These are phyloP conservation scores for Filobasidium wieringae DNA, from an alignment of 768 basidiomycete genomes.

Conservation along the genomic window DNA sequence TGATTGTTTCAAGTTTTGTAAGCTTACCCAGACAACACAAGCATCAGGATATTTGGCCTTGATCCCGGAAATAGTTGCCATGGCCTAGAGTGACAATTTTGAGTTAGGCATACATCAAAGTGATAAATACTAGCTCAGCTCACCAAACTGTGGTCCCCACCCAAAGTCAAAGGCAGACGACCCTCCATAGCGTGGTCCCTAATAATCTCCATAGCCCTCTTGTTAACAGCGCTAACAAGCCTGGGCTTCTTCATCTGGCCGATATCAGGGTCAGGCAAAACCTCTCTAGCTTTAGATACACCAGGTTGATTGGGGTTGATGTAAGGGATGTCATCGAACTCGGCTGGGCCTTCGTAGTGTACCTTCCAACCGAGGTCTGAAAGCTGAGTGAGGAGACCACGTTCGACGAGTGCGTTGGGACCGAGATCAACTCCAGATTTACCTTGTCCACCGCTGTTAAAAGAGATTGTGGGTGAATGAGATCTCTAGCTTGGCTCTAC, in stretches of 20 bases:
- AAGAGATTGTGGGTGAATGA: neutral
- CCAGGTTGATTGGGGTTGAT: conserved; percentile 22
- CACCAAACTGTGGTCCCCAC: conserved; percentile 91
- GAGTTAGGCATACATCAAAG: too few species aligned
- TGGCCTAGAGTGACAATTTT: conserved; percentile 44
- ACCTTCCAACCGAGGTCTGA: conserved; percentile 75
- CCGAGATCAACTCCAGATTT: conserved; percentile 31
- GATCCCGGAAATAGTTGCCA: conserved; percentile 91
- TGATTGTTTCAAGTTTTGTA: neutral
- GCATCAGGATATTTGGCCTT: conserved; percentile 47
- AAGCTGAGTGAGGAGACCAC: conserved; percentile 69
- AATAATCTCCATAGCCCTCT: conserved; percentile 68
- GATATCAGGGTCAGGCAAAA: conserved; percentile 57
- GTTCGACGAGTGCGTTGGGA: conserved; percentile 77
- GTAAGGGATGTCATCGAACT: conserved; percentile 48
- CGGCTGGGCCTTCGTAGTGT: conserved; percentile 76
- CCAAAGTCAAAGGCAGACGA: conserved; percentile 74
- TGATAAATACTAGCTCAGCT: conserved; percentile 37
- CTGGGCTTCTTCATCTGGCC: conserved; percentile 84
- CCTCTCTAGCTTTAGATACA: neutral
- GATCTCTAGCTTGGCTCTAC: neutral
- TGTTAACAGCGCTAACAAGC: conserved; percentile 67
- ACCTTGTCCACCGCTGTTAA: conserved; percentile 7
- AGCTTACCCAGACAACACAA: conserved; percentile 66
- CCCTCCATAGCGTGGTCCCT: conserved; percentile 63